phyloP scores from a whole-genome alignment of 768 basidiomycete species.

The Albatrellus ellisii region DNA sequence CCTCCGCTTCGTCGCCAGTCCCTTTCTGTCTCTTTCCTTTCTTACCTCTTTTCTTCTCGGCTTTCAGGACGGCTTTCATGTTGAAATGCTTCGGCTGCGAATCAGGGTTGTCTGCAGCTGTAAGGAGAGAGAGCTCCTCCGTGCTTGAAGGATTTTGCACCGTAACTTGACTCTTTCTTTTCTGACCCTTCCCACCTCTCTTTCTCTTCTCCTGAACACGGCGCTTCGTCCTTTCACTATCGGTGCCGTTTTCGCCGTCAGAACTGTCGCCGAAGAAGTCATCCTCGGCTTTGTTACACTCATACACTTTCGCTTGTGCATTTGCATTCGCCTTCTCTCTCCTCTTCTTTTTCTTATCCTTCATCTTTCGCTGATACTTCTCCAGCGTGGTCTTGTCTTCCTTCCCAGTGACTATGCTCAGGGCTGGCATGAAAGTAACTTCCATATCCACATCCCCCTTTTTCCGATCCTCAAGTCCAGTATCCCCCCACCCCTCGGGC shows the following conservation, averaged over 20 bases:
- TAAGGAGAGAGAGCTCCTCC: constrained; percentile 54
- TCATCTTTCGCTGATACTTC: constrained; percentile 79
- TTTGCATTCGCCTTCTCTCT: constrained; percentile 34
- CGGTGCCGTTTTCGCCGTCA: constrained; percentile 20
- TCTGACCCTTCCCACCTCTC: constrained; percentile 6
- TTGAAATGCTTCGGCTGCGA: constrained; percentile 72
- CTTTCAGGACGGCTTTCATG: constrained; percentile 77
- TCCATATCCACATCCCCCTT: constrained; percentile 72
- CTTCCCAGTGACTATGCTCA: constrained; percentile 40
- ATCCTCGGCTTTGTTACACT: constrained; percentile 38
- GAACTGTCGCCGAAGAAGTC: constrained; percentile 65
- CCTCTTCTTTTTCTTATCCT: constrained; percentile 74
- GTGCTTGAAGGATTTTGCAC: constrained; percentile 27
- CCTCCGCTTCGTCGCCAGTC: constrained; percentile 31
- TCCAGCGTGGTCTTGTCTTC: constrained; percentile 81
- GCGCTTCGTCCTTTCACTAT: constrained; percentile 11
- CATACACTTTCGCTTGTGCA: constrained; percentile 5
- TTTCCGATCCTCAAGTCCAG: constrained; percentile 22
- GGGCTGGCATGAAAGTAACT: constrained; percentile 86
- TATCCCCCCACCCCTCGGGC: constrained; percentile 75
- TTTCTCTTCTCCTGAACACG: constrained; percentile 7
- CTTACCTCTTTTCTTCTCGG: constrained; percentile 55
- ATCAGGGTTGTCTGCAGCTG: constrained; percentile 38
- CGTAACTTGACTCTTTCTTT: constrained; percentile 1
- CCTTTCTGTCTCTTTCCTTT: constrained; percentile 26